Conservation (phyloP, 2,329 filamentous ascomycete genomes). For the Epichloe uncinata region DNA sequence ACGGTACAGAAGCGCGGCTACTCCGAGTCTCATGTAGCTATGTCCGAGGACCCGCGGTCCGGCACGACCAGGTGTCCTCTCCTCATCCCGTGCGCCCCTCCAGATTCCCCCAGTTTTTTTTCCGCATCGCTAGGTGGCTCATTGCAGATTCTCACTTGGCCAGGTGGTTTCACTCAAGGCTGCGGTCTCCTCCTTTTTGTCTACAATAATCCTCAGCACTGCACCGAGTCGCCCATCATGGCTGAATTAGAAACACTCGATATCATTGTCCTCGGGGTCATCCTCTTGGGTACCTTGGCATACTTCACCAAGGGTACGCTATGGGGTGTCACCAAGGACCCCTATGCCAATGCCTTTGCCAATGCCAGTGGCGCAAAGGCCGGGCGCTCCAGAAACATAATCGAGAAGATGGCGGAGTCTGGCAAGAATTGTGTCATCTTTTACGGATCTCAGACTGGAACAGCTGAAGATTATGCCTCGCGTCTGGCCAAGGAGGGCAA, state of each 20-base stretch:
- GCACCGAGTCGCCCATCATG: conserved; percentile 39
- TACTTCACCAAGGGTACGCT: conserved; percentile 97
- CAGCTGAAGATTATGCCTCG: conserved; percentile 95
- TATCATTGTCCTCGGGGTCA: conserved; percentile 73
- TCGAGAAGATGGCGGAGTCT: conserved; percentile 91
- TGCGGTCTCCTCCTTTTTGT: not conserved
- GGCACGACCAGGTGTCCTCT: not conserved
- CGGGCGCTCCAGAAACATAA: conserved; percentile 78
- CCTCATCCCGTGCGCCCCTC: not conserved
- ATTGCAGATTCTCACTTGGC: not conserved
- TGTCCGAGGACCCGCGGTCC: too few species aligned
- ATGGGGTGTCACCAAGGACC: conserved; percentile 81
- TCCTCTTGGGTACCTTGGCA: conserved; percentile 76
- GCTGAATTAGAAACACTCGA: conserved; percentile 94
- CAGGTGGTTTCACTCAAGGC: not conserved
- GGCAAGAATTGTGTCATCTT: conserved; percentile 97
- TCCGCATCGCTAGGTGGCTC: not conserved
- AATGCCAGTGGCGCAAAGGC: conserved; percentile 58
- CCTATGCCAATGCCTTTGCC: conserved; percentile 65
- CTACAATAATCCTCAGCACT: not conserved
- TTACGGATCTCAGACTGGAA: conserved; percentile 97
- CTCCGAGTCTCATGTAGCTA: too few species aligned
- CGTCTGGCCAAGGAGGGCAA: conserved; percentile 94
- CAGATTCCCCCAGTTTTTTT: not conserved
- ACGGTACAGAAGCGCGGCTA: too few species aligned